A percentile compares a stretch with the other conserved stretches of the same genome.
phyloP scores from a whole-genome alignment of 345 rosid genomes.

The Brassica incana region DNA sequence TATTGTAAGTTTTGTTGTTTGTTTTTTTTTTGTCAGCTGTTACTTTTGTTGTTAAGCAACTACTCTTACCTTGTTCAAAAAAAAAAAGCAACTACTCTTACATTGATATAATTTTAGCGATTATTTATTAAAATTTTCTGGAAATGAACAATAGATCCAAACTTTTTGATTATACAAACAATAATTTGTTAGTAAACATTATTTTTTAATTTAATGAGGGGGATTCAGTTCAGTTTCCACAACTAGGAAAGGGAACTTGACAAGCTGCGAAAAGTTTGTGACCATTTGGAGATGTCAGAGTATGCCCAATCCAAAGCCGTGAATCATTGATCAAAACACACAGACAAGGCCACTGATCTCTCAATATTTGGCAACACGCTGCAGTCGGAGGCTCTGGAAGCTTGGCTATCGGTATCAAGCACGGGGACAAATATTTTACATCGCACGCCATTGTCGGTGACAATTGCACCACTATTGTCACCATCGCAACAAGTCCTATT shows the following conservation, averaged over 20 bases:
- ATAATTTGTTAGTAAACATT: background rate
- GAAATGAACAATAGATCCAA: background rate
- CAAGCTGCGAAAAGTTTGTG: background rate
- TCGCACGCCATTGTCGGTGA: slow-evolving; percentile 1
- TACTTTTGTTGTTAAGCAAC: too few species aligned
- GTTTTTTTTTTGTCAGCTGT: too few species aligned
- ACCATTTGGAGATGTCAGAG: background rate
- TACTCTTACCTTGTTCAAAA: too few species aligned
- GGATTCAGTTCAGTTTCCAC: background rate
- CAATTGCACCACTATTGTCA: background rate
- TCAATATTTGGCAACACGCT: background rate
- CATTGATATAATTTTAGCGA: too few species aligned
- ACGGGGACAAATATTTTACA: background rate
- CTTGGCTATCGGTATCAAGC: background rate
- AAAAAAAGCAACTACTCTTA: too few species aligned
- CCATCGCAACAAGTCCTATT: background rate
- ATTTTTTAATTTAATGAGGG: background rate
- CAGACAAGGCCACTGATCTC: slow-evolving; percentile 5
- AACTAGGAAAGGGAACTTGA: slow-evolving; percentile 8
- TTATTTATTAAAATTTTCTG: too few species aligned
- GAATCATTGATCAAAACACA: background rate
- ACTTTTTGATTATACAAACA: too few species aligned
- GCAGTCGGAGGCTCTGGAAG: background rate
- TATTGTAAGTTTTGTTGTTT: too few species aligned
- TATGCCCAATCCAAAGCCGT: background rate